Percentiles rank a stretch among this genome's conserved stretches.
These are phyloP conservation scores for Pythium coloratum DNA, from an alignment of 352 stramenopile genomes.

Conservation along the genomic window DNA sequence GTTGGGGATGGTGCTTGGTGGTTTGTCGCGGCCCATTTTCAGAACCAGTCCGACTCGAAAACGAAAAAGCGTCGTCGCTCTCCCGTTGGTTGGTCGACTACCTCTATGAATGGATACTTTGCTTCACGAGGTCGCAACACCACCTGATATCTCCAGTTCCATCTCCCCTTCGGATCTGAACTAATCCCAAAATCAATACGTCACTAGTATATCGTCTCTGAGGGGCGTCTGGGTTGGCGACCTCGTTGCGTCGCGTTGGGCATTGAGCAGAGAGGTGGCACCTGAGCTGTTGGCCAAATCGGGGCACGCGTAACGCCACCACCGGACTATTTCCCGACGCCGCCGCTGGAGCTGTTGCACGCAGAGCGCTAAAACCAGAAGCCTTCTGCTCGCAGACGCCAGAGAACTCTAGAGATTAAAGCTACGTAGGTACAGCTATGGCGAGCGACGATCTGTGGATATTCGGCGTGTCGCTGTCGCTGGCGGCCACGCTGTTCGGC, in stretches of 20 bases:
- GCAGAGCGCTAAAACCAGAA: background rate
- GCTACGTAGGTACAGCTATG: background rate
- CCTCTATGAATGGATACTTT: constrained; percentile 19
- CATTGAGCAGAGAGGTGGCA: background rate
- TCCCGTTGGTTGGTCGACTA: constrained; percentile 5
- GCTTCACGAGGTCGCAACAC: background rate
- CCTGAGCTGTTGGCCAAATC: background rate
- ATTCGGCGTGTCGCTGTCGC: constrained; percentile 74
- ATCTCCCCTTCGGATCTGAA: constrained; percentile 11
- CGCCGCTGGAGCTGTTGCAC: background rate
- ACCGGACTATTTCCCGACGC: background rate
- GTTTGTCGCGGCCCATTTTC: background rate
- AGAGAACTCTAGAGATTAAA: background rate
- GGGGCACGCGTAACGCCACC: constrained; percentile 3
- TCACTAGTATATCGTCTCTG: background rate
- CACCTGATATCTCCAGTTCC: background rate
- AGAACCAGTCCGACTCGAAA: constrained; percentile 8
- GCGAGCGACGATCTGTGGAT: constrained; percentile 61
- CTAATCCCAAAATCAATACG: constrained; percentile 10
- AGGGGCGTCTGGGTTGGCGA: constrained; percentile 2
- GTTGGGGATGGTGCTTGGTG: background rate
- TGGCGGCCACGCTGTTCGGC: constrained; percentile 81
- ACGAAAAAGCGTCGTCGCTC: background rate
- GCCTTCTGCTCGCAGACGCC: background rate
- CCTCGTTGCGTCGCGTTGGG: background rate